Conservation (phyloP, 257 asterid species). For the Fraxinus pennsylvanica region DNA sequence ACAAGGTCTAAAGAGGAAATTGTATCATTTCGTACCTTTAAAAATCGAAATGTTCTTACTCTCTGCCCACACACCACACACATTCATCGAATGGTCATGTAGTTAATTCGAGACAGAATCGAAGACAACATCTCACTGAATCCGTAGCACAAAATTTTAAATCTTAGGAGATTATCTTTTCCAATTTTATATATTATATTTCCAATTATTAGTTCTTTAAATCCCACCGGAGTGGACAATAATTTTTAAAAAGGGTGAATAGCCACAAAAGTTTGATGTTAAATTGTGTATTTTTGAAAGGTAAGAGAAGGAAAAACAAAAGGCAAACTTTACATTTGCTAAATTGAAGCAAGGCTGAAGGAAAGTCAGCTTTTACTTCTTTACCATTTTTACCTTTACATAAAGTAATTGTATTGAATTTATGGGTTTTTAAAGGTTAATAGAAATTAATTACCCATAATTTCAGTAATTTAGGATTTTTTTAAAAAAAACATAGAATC, state of each 20-base stretch:
- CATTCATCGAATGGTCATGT: neutral
- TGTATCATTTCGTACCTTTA: neutral
- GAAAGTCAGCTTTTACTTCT: slow-evolving; percentile 28
- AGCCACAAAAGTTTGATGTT: neutral
- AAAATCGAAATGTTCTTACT: neutral
- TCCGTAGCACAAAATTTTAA: neutral
- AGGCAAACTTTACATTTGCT: slow-evolving; percentile 24
- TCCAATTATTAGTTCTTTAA: neutral
- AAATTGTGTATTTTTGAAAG: slow-evolving; percentile 20
- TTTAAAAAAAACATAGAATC: neutral
- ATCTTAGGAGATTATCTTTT: neutral
- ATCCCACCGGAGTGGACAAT: neutral
- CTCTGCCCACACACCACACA: too few species aligned
- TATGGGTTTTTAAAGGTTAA: neutral
- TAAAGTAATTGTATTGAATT: slow-evolving; percentile 3
- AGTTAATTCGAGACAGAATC: neutral
- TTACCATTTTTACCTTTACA: neutral
- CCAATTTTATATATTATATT: neutral
- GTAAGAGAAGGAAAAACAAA: slow-evolving; percentile 18
- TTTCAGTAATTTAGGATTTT: neutral
- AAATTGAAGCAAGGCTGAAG: neutral
- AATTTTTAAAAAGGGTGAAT: neutral
- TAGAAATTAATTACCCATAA: neutral
- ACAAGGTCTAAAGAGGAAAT: neutral
- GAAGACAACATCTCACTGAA: neutral